Conservation (phyloP, 2,329 filamentous ascomycete genomes). For the Triangularia verruculosa region DNA sequence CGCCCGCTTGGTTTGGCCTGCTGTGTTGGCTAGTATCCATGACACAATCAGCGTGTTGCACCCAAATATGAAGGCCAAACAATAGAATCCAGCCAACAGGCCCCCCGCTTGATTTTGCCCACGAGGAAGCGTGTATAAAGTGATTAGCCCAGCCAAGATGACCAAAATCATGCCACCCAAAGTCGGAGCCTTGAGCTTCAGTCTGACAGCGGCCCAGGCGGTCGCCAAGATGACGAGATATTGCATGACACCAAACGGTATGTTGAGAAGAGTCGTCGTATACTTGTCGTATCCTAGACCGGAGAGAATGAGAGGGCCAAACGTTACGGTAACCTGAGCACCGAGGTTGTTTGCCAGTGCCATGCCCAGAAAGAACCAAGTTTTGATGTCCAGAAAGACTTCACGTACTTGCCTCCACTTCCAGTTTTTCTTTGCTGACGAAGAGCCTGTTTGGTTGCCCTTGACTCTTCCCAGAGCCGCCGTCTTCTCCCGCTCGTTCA, state of each 20-base stretch:
- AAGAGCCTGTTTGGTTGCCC: conserved; percentile 72
- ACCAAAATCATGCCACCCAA: conserved; percentile 54
- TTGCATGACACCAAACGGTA: conserved; percentile 64
- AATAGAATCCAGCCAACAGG: conserved; percentile 57
- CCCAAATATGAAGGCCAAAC: conserved; percentile 64
- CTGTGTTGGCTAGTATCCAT: conserved; percentile 69
- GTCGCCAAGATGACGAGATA: conserved; percentile 56
- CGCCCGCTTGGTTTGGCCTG: conserved; percentile 53
- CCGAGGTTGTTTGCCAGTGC: conserved; percentile 62
- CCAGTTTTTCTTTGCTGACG: conserved; percentile 66
- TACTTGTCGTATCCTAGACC: conserved; percentile 60
- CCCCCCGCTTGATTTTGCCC: conserved; percentile 40
- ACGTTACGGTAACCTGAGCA: conserved; percentile 60
- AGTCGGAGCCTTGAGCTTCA: conserved; percentile 55
- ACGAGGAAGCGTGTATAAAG: conserved; percentile 54
- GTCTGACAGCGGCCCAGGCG: conserved; percentile 56
- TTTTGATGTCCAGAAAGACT: conserved; percentile 47
- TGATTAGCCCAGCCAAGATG: conserved; percentile 57
- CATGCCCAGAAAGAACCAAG: conserved; percentile 59
- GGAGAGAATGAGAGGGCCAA: conserved; percentile 60
- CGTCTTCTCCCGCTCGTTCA: conserved; percentile 64
- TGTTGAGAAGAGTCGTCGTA: conserved; percentile 59
- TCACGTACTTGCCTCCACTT: conserved; percentile 55
- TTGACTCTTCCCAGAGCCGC: conserved; percentile 70
- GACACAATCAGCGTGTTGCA: conserved; percentile 64